Percentiles rank a stretch among this genome's conserved stretches.
phyloP scores from a whole-genome alignment of 73 alveolate species.

The Strombidium stylifer region DNA sequence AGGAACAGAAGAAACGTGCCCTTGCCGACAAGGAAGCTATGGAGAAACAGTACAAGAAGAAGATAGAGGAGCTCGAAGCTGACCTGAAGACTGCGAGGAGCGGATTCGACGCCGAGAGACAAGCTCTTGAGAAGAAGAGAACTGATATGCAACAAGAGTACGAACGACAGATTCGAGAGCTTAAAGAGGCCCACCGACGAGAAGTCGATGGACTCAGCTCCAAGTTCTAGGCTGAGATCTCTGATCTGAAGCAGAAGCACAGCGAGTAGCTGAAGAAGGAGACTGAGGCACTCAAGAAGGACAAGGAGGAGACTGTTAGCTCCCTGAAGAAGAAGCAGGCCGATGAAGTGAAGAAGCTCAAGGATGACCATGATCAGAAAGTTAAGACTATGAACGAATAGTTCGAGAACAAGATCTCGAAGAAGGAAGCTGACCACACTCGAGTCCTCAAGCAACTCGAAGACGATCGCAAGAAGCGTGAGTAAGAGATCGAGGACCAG shows the following conservation, averaged over 20 bases:
- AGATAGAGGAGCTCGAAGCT: conserved; percentile 30
- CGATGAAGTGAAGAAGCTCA: conserved; percentile 1
- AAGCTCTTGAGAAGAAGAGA: conserved; percentile 2
- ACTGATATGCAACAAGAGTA: conserved; percentile 6
- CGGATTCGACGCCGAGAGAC: conserved; percentile 7
- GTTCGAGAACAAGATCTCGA: conserved; percentile 15
- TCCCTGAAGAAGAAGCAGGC: conserved; percentile 23
- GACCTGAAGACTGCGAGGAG: too few species aligned
- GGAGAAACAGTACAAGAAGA: conserved; percentile 1
- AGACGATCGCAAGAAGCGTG: conserved; percentile 12
- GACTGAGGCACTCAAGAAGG: conserved; percentile 14
- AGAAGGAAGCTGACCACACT: conserved; percentile 30
- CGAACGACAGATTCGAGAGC: conserved; percentile 17
- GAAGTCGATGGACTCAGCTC: conserved; percentile 1
- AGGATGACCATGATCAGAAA: conserved; percentile 17
- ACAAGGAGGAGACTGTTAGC: conserved; percentile 15
- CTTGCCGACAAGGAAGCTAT: conserved; percentile 4
- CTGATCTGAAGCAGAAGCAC: conserved; percentile 4
- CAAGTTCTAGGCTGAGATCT: background rate
- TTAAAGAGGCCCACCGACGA: conserved; percentile 15
- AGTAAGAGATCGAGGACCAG: conserved; percentile 26
- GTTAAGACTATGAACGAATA: conserved; percentile 1
- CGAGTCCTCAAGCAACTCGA: background rate
- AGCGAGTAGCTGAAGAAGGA: conserved; percentile 17
- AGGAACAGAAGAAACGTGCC: conserved; percentile 11